Evolutionary conservation across 2,329 filamentous ascomycete genomes (phyloP).

Genomic region (Chaetomiaceae sp.): DNA sequence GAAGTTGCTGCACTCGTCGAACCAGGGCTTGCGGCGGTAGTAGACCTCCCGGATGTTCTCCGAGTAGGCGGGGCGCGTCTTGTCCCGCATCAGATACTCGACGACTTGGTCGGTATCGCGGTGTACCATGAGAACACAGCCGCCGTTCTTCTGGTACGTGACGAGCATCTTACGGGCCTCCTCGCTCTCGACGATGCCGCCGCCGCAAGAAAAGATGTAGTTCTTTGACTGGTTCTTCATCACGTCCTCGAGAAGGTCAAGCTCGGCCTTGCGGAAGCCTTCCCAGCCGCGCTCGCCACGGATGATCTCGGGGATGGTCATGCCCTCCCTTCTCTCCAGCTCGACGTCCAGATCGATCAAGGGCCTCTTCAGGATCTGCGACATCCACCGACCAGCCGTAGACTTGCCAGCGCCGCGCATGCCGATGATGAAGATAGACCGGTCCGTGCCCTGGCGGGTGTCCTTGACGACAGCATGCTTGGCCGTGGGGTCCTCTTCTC

Average conservation of each 20-base stretch:
- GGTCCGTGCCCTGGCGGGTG: slow-evolving; percentile 38
- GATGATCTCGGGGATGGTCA: slow-evolving; percentile 83
- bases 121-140: slow-evolving; percentile 81
- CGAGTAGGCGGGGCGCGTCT: slow-evolving; percentile 85
- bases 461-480: slow-evolving; percentile 26
- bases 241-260: slow-evolving; percentile 66
- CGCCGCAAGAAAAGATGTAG: slow-evolving; percentile 87
- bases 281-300: slow-evolving; percentile 71
- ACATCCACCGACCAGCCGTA: slow-evolving; percentile 83
- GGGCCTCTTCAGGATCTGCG: slow-evolving; percentile 66
- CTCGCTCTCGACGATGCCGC: slow-evolving; percentile 83
- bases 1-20: slow-evolving; percentile 87
- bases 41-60: slow-evolving; percentile 92
- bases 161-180: slow-evolving; percentile 72
- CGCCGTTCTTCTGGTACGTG: slow-evolving; percentile 68
- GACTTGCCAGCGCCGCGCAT: slow-evolving; percentile 98
- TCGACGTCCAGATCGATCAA: slow-evolving; percentile 86
- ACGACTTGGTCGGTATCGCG: slow-evolving; percentile 84
- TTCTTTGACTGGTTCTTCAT: slow-evolving; percentile 70
- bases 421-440: slow-evolving; percentile 88
- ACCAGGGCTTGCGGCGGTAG: slow-evolving; percentile 82
- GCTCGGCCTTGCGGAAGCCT: slow-evolving; percentile 75
- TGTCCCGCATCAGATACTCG: slow-evolving; percentile 81
- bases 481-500: slow-evolving; percentile 52
- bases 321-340: slow-evolving; percentile 67